These are phyloP conservation scores for Scorias spongiosa DNA, from an alignment of 2,329 filamentous ascomycete species.

Conservation along the genomic window DNA sequence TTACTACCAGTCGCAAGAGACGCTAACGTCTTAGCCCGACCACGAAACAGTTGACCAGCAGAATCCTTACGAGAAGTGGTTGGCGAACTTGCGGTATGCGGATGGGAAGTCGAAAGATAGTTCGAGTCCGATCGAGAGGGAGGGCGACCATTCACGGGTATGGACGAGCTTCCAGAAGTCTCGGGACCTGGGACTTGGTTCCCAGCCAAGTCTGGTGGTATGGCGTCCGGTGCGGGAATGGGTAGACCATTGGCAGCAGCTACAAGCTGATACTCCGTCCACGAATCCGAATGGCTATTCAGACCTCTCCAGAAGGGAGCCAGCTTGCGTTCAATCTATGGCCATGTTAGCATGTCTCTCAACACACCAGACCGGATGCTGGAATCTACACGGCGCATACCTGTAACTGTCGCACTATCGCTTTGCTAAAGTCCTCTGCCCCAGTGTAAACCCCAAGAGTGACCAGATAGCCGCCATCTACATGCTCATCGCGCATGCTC, in stretches of 20 bases:
- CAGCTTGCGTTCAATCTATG: constrained; percentile 78
- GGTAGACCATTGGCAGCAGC: constrained; percentile 73
- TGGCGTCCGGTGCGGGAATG: constrained; percentile 70
- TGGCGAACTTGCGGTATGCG: constrained; percentile 40
- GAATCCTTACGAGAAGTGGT: constrained; percentile 27
- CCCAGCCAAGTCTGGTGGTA: constrained; percentile 52
- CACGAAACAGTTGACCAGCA: constrained; percentile 48
- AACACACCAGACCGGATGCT: not conserved
- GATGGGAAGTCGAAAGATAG: constrained; percentile 43
- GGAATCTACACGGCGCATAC: constrained; percentile 32
- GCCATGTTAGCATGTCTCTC: constrained; percentile 3
- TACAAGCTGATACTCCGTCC: constrained; percentile 92
- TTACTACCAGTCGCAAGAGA: constrained; percentile 62
- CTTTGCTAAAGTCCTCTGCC: constrained; percentile 83
- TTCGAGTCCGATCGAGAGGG: constrained; percentile 66
- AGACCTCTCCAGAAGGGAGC: constrained; percentile 94
- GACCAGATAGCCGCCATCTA: constrained; percentile 88
- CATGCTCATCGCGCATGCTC: constrained; percentile 79
- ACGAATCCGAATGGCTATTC: constrained; percentile 73
- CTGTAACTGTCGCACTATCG: constrained; percentile 76
- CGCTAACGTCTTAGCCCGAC: constrained; percentile 77
- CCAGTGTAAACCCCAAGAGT: constrained; percentile 90
- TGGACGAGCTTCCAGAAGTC: constrained; percentile 53
- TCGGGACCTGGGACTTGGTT: constrained; percentile 34
- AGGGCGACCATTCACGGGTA: constrained; percentile 64